Evolutionary conservation across 257 asterid genomes (phyloP).

Genomic region (Agastache rugosa): DNA sequence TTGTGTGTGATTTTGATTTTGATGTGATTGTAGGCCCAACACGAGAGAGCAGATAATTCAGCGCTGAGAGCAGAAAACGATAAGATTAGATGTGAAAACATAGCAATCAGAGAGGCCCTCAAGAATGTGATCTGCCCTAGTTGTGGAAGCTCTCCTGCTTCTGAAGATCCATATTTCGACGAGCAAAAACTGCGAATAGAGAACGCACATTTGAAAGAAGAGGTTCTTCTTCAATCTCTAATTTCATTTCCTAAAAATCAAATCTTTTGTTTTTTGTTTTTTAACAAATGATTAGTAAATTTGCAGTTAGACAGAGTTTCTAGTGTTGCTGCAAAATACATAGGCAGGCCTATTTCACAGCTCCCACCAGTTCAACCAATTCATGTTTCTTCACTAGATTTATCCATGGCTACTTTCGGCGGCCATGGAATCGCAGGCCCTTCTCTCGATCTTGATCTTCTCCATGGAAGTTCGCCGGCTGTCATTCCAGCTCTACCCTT

Average conservation of each 20-base stretch:
- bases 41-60: conserved; percentile 76
- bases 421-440: conserved; percentile 64
- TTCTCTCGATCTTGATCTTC: conserved; percentile 84
- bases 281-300: neutral
- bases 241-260: neutral
- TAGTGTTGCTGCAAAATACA: conserved; percentile 87
- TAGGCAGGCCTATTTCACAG: conserved; percentile 94
- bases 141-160: conserved; percentile 81
- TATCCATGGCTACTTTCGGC: conserved; percentile 72
- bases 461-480: conserved; percentile 65
- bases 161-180: conserved; percentile 75
- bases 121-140: conserved; percentile 87
- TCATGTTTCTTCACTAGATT: conserved; percentile 79
- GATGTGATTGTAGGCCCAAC: conserved; percentile 67
- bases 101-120: conserved; percentile 84
- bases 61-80: conserved; percentile 74
- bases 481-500: conserved; percentile 43
- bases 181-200: conserved; percentile 82
- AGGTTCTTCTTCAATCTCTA: conserved; percentile 46
- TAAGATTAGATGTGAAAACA: conserved; percentile 79
- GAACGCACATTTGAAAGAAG: conserved; percentile 78
- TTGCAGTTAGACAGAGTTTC: conserved; percentile 91
- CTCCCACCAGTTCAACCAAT: conserved; percentile 87
- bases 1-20: neutral
- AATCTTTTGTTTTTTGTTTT: neutral